Evolutionary conservation across 805 yeast genomes (phyloP).

Genomic region (Phaffomyces antillensis): DNA sequence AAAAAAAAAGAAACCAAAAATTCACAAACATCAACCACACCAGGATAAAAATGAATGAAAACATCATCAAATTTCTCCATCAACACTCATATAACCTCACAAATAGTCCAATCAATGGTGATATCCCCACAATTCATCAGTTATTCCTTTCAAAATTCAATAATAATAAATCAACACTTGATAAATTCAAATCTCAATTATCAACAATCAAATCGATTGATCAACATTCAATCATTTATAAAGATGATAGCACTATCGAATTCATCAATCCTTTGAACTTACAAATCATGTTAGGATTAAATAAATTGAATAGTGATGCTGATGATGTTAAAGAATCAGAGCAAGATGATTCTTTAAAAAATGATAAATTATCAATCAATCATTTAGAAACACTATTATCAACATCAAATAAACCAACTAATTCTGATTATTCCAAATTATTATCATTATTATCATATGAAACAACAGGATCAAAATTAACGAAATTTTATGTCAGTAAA

Average conservation of each 20-base stretch:
- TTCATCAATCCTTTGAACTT: constrained; percentile 16
- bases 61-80: neutral
- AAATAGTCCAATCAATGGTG: neutral
- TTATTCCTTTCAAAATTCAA: neutral
- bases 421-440: constrained; percentile 9
- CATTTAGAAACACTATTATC: constrained; percentile 3
- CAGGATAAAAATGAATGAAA: neutral
- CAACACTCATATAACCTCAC: neutral
- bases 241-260: constrained; percentile 1
- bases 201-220: constrained; percentile 8
- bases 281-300: constrained; percentile 1
- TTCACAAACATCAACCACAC: too few species aligned
- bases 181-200: neutral
- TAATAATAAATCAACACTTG: neutral
- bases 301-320: neutral
- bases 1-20: too few species aligned
- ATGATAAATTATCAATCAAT: neutral
- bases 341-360: neutral
- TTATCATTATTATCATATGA: constrained; percentile 22
- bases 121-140: neutral
- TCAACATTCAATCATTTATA: constrained; percentile 2
- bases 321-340: neutral
- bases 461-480: constrained; percentile 34
- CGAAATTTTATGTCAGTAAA: constrained; percentile 31
- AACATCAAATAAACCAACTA: neutral